Percentiles rank a stretch among this genome's conserved stretches.
These are phyloP conservation scores for Tripterygium wilfordii DNA, from an alignment of 177 flowering plant genomes.

Conservation along the genomic window DNA sequence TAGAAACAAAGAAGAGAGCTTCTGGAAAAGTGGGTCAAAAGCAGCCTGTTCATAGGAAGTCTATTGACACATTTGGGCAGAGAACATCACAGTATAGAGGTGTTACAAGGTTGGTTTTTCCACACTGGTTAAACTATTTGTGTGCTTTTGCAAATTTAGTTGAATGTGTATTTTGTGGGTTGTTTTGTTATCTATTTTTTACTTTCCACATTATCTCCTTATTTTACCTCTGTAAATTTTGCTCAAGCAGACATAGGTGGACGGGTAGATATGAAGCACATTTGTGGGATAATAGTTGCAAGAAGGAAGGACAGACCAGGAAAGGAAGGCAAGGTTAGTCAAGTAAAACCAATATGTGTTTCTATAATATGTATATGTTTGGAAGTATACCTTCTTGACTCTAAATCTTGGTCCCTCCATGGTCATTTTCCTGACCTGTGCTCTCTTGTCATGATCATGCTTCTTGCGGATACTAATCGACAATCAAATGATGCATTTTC, in stretches of 20 bases:
- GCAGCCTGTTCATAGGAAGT: slow-evolving; percentile 54
- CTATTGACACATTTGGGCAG: slow-evolving; percentile 69
- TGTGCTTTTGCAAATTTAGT: too few relatives aligned
- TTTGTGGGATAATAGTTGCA: slow-evolving; percentile 90
- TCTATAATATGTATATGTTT: slow-evolving; percentile 10
- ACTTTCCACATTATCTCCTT: too few relatives aligned
- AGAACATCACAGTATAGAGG: slow-evolving; percentile 74
- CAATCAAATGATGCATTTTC: slow-evolving; percentile 22
- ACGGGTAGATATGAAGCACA: slow-evolving; percentile 92
- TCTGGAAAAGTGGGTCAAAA: slow-evolving; percentile 36
- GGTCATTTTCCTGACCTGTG: slow-evolving; percentile 23
- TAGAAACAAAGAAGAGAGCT: slow-evolving; percentile 51
- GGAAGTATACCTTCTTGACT: slow-evolving; percentile 5
- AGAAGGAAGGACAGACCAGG: slow-evolving; percentile 83
- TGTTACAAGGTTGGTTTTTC: slow-evolving; percentile 48
- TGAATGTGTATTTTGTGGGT: neutral
- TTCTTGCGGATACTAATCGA: slow-evolving; percentile 19
- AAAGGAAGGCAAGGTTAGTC: slow-evolving; percentile 91
- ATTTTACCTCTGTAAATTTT: neutral
- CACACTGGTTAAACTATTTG: too few relatives aligned
- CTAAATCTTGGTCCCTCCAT: slow-evolving; percentile 10
- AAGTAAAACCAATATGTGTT: neutral
- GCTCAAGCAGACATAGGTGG: slow-evolving; percentile 69
- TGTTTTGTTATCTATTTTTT: neutral
- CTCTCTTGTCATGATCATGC: slow-evolving; percentile 19